These are phyloP conservation scores for Parasarocladium wereldwijsianum DNA, from an alignment of 2,329 filamentous ascomycete species.

Conservation along the genomic window DNA sequence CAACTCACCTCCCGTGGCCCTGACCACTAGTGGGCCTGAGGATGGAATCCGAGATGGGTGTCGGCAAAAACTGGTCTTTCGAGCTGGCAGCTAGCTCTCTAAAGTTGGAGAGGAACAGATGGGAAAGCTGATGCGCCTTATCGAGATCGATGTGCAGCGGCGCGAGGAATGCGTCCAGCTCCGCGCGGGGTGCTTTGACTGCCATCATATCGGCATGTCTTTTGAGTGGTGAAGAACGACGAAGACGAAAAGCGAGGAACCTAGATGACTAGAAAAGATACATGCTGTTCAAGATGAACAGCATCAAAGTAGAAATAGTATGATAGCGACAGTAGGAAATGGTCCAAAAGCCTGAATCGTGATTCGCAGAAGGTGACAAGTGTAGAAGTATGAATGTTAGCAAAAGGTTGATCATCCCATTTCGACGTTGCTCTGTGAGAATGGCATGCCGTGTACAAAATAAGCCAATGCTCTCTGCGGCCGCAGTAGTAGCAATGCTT, in stretches of 20 bases:
- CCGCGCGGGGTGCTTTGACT: conserved; percentile 5
- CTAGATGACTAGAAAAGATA: neutral
- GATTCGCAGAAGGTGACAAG: too few species aligned
- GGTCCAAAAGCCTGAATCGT: too few species aligned
- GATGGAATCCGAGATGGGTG: conserved; percentile 45
- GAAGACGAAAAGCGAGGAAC: conserved; percentile 2
- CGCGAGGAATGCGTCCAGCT: conserved; percentile 30
- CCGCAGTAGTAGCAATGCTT: too few species aligned
- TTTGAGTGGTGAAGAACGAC: conserved; percentile 1
- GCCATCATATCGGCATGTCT: conserved; percentile 14
- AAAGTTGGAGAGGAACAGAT: conserved; percentile 32
- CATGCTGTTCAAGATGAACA: neutral
- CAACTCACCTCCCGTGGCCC: conserved; percentile 32
- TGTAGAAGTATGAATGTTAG: too few species aligned
- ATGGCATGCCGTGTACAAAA: too few species aligned
- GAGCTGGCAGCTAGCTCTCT: conserved; percentile 35
- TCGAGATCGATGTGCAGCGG: conserved; percentile 33
- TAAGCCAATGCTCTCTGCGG: too few species aligned
- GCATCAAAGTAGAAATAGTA: neutral
- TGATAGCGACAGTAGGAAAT: too few species aligned
- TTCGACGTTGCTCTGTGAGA: too few species aligned
- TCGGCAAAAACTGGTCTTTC: conserved; percentile 41
- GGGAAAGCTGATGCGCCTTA: conserved; percentile 30
- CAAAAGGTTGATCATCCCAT: too few species aligned
- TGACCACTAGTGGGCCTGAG: conserved; percentile 29